phyloP scores from a whole-genome alignment of 768 basidiomycete genomes.

The Boletus rex-veris region DNA sequence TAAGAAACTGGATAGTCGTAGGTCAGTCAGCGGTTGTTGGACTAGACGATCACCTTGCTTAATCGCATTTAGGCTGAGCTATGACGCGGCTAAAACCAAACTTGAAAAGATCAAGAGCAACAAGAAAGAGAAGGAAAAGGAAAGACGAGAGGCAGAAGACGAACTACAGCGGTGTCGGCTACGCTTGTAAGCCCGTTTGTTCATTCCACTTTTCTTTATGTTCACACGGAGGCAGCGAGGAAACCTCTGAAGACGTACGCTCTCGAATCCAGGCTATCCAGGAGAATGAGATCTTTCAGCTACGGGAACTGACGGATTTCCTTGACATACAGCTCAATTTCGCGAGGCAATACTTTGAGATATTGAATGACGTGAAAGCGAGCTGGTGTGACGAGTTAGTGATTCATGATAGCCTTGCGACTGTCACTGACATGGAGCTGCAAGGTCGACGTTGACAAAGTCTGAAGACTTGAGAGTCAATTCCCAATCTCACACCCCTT shows the following conservation, averaged over 20 bases:
- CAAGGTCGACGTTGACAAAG: conserved; percentile 31
- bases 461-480: conserved; percentile 22
- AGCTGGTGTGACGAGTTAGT: conserved; percentile 68
- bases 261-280: conserved; percentile 76
- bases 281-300: conserved; percentile 70
- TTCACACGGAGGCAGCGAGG: conserved; percentile 54
- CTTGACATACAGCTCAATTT: conserved; percentile 74
- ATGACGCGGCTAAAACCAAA: conserved; percentile 72
- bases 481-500: conserved; percentile 15
- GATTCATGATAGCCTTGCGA: not conserved
- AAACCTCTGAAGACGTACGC: conserved; percentile 82
- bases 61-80: conserved; percentile 51
- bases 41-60: not conserved
- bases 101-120: conserved; percentile 59
- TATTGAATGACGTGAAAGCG: conserved; percentile 63
- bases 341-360: conserved; percentile 67
- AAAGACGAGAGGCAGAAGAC: conserved; percentile 73
- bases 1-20: conserved; percentile 85
- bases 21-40: conserved; percentile 41
- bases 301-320: conserved; percentile 66
- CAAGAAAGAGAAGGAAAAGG: conserved; percentile 83
- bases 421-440: conserved; percentile 4
- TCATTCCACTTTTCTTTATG: not conserved
- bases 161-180: conserved; percentile 68
- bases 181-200: conserved; percentile 60